Conservation (phyloP, 805 yeast genomes). For the Schwanniomyces vanrijiae region DNA sequence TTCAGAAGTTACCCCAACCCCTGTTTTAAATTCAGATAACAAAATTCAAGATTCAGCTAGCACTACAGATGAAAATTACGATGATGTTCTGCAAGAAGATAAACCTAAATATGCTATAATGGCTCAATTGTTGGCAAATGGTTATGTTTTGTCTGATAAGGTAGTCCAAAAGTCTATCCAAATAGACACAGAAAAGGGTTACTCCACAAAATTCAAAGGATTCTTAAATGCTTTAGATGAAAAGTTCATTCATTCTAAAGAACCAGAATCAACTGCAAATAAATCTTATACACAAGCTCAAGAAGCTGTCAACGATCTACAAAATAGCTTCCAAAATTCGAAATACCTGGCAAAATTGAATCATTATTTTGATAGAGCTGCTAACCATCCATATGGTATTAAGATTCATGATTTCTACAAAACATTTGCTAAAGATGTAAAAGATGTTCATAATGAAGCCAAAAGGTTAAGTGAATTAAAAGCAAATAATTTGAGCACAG, state of each 20-base stretch:
- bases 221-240: constrained; percentile 57
- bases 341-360: constrained; percentile 34
- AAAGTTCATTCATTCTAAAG: constrained; percentile 58
- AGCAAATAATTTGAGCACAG: constrained; percentile 19
- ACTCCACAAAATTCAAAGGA: constrained; percentile 52
- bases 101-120: constrained; percentile 75
- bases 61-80: constrained; percentile 32
- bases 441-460: constrained; percentile 73
- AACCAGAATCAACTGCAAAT: constrained; percentile 45
- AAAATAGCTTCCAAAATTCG: constrained; percentile 30
- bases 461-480: constrained; percentile 64
- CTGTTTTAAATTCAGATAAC: constrained; percentile 12
- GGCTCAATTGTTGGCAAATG: constrained; percentile 76
- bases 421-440: constrained; percentile 52
- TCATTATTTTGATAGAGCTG: constrained; percentile 48
- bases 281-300: constrained; percentile 37
- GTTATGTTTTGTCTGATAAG: constrained; percentile 65
- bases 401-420: constrained; percentile 63
- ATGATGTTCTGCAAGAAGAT: constrained; percentile 68
- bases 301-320: constrained; percentile 39
- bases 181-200: constrained; percentile 65
- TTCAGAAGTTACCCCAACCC: constrained; percentile 8
- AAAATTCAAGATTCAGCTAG: constrained; percentile 15
- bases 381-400: constrained; percentile 51
- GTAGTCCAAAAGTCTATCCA: constrained; percentile 60